phyloP scores from a whole-genome alignment of 345 rosid species.

The Melaleuca alternifolia region DNA sequence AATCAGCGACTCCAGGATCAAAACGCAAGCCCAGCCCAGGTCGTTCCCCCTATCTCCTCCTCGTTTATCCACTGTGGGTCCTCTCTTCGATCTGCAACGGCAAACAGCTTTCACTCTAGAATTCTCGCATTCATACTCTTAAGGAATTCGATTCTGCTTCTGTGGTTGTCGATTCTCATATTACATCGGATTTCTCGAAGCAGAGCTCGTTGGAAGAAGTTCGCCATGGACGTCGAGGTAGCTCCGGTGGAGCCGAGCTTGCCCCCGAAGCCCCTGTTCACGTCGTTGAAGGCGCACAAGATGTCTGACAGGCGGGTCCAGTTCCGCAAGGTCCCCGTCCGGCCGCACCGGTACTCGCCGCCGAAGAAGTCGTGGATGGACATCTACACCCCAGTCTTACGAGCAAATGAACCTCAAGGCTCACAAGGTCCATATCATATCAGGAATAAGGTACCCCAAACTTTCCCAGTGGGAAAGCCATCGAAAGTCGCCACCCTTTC shows the following conservation, averaged over 20 bases:
- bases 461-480: no score
- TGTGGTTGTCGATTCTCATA: not conserved
- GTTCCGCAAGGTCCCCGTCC: constrained; percentile 60
- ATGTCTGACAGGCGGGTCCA: constrained; percentile 73
- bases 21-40: constrained; percentile 94
- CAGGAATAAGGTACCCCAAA: no score
- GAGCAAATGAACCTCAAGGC: constrained; percentile 87
- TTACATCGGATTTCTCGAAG: not conserved
- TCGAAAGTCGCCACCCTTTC: no score
- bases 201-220: not conserved
- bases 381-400: constrained; percentile 57
- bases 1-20: constrained; percentile 75
- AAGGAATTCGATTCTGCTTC: not conserved
- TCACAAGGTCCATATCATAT: constrained; percentile 63
- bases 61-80: constrained; percentile 49
- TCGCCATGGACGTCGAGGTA: constrained; percentile 42
- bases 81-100: not conserved
- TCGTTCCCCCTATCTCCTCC: constrained; percentile 53
- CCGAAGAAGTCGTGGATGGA: constrained; percentile 84
- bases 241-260: constrained; percentile 3
- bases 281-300: constrained; percentile 74
- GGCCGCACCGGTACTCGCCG: constrained; percentile 73
- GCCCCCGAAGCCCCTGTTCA: constrained; percentile 53
- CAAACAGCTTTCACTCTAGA: not conserved
- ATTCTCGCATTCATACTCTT: not conserved